Percentiles rank a stretch among this genome's conserved stretches.
Evolutionary conservation across 768 basidiomycete genomes (phyloP).

Genomic region (Scleroderma bovista): DNA sequence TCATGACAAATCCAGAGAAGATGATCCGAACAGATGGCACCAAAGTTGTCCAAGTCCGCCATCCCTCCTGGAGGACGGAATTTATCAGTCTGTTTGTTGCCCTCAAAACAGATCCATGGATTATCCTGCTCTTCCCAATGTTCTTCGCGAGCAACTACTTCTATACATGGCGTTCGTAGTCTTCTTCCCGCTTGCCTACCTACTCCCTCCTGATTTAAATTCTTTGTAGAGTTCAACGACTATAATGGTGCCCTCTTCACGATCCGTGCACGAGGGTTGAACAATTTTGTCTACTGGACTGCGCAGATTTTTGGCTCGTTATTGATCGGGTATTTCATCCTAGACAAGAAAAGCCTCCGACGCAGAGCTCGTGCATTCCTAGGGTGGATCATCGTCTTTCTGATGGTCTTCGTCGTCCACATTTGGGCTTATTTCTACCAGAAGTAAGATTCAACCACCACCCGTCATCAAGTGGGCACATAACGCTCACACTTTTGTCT

Average conservation of each 20-base stretch:
- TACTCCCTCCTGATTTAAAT: neutral
- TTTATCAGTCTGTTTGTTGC: slow-evolving; percentile 62
- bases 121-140: slow-evolving; percentile 78
- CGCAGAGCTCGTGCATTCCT: slow-evolving; percentile 67
- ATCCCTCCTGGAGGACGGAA: slow-evolving; percentile 76
- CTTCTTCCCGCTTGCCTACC: neutral
- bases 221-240: slow-evolving; percentile 67
- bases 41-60: slow-evolving; percentile 49
- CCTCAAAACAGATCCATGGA: slow-evolving; percentile 63
- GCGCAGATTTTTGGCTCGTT: slow-evolving; percentile 74
- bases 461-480: too few species aligned
- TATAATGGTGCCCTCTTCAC: slow-evolving; percentile 76
- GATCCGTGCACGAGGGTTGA: slow-evolving; percentile 73
- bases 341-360: slow-evolving; percentile 51
- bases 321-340: slow-evolving; percentile 56
- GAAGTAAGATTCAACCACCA: too few species aligned
- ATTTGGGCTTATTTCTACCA: slow-evolving; percentile 80
- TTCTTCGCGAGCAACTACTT: slow-evolving; percentile 83
- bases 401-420: slow-evolving; percentile 64
- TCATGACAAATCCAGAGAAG: slow-evolving; percentile 67
- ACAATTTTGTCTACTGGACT: slow-evolving; percentile 76
- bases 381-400: slow-evolving; percentile 62
- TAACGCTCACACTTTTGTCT: too few species aligned
- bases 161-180: slow-evolving; percentile 72
- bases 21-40: slow-evolving; percentile 76